Evolutionary conservation across 768 basidiomycete genomes (phyloP).

Genomic region (Pulveroboletus sp.): DNA sequence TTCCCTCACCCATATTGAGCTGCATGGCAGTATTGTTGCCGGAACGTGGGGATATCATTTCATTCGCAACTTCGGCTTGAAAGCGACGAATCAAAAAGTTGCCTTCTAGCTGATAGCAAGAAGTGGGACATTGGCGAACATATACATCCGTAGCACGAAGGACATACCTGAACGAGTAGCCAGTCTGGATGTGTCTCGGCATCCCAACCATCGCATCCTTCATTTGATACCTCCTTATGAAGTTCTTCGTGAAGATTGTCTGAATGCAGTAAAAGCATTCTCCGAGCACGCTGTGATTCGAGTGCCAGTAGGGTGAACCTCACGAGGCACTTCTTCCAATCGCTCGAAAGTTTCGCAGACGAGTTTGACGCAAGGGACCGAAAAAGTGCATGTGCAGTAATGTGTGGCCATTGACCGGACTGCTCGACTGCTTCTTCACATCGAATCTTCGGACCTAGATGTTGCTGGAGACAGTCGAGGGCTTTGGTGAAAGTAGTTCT

Average conservation of each 20-base stretch:
- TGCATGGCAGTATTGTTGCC: conserved; percentile 39
- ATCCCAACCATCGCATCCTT: conserved; percentile 18
- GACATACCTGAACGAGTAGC: conserved; percentile 39
- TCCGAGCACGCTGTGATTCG: no score
- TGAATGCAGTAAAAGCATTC: no score
- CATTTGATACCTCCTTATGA: conserved; percentile 20
- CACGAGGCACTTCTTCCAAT: conserved; percentile 31
- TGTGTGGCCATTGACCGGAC: conserved; percentile 34
- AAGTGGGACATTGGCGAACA: not conserved
- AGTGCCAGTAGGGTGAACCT: no score
- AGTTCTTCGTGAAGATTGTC: conserved; percentile 29
- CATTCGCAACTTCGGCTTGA: conserved; percentile 37
- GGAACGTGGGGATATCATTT: conserved; percentile 43
- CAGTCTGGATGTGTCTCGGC: conserved; percentile 16
- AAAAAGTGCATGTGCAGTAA: conserved; percentile 29
- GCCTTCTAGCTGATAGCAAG: conserved; percentile 36
- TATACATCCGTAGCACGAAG: not conserved
- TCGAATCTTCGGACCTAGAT: not conserved
- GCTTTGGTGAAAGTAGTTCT: not conserved
- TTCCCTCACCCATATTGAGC: no score
- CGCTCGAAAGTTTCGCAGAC: not conserved
- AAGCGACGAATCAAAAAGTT: conserved; percentile 41
- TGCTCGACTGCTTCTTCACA: conserved; percentile 5
- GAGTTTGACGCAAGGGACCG: conserved; percentile 24
- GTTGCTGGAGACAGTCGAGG: not conserved